Evolutionary conservation across 2,329 filamentous ascomycete genomes (phyloP).

Genomic region (Talaromyces sp.): DNA sequence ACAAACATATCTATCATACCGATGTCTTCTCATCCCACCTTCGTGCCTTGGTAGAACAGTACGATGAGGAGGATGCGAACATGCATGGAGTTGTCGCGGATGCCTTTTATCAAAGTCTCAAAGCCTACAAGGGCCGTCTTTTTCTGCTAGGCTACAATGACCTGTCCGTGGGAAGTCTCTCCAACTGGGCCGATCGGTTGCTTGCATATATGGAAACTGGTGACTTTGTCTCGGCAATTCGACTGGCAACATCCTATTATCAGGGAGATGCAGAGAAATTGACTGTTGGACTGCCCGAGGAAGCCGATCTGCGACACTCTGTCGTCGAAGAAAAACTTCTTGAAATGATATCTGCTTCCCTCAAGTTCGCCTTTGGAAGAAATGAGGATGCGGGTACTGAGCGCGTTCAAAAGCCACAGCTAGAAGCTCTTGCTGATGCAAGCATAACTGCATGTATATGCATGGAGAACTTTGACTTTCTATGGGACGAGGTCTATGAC

Average conservation of each 20-base stretch:
- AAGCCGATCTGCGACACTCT: constrained; percentile 67
- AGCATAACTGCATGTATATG: constrained; percentile 80
- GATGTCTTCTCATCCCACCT: constrained; percentile 89
- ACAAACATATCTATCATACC: constrained; percentile 86
- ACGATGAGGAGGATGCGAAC: constrained; percentile 79
- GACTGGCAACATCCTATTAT: constrained; percentile 88
- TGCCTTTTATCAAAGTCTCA: constrained; percentile 97
- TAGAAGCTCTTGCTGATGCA: constrained; percentile 74
- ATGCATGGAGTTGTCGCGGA: constrained; percentile 97
- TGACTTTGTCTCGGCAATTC: constrained; percentile 90
- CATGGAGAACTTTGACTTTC: constrained; percentile 72
- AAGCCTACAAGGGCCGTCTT: constrained; percentile 86
- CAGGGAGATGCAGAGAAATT: constrained; percentile 87
- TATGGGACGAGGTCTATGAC: constrained; percentile 88
- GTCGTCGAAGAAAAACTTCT: constrained; percentile 85
- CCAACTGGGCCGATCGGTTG: constrained; percentile 94
- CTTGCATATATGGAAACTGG: constrained; percentile 93
- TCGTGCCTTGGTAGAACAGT: constrained; percentile 76
- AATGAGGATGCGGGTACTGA: constrained; percentile 46
- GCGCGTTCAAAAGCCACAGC: constrained; percentile 57
- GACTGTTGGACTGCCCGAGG: constrained; percentile 87
- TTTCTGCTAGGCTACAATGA: constrained; percentile 95
- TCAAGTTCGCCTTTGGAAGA: constrained; percentile 81
- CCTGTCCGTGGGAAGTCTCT: constrained; percentile 81
- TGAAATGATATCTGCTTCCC: constrained; percentile 87